Evolutionary conservation across 176 grass and related monocot species (phyloP).

Genomic region (Ananas comosus): DNA sequence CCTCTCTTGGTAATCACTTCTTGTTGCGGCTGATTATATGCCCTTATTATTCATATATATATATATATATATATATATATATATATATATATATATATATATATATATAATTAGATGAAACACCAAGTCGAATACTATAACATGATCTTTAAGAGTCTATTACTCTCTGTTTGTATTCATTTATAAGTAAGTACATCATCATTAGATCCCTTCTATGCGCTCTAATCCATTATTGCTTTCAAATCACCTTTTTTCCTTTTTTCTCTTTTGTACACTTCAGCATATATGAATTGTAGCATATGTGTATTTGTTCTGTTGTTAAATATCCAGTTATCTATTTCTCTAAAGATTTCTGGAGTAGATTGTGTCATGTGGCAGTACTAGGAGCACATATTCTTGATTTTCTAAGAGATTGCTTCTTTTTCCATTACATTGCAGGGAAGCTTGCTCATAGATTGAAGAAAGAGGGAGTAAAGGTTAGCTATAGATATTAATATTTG

Average conservation of each 20-base stretch:
- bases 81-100: too few species aligned
- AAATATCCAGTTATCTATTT: not conserved
- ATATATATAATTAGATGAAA: too few species aligned
- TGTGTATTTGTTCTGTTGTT: not conserved
- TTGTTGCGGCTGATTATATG: not conserved
- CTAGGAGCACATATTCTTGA: too few species aligned
- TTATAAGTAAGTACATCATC: too few species aligned
- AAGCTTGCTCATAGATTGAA: constrained; percentile 94
- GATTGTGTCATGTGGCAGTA: too few species aligned
- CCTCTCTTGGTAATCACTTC: constrained; percentile 56
- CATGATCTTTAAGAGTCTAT: too few species aligned
- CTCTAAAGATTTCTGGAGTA: not conserved
- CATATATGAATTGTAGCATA: not conserved
- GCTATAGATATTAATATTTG: not conserved
- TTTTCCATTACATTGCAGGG: constrained; percentile 42
- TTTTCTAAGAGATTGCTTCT: not conserved
- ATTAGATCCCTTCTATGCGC: too few species aligned
- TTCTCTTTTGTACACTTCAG: not conserved
- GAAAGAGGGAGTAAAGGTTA: constrained; percentile 89
- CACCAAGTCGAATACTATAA: too few species aligned
- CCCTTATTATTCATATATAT: not conserved
- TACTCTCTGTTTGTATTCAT: too few species aligned
- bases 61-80: too few species aligned
- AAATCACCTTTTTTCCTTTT: not conserved
- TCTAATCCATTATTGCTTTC: too few species aligned